phyloP scores from a whole-genome alignment of 805 yeast species.

The Diddensiella santjacobensis region DNA sequence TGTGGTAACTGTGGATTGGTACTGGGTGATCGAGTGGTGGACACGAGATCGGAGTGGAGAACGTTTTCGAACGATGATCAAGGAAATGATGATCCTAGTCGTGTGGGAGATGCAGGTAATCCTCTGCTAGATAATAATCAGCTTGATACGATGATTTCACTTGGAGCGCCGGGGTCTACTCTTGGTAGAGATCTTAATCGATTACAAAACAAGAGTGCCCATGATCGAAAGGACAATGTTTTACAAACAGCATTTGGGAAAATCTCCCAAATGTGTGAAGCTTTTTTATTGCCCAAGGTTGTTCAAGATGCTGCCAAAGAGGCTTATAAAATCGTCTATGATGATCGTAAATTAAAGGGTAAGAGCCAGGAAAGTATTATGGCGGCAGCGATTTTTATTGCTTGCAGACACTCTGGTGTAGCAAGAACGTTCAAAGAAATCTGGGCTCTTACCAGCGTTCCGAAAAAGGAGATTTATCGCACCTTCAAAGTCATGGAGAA shows the following conservation, averaged over 20 bases:
- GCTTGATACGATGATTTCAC: conserved; percentile 86
- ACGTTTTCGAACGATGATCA: conserved; percentile 97
- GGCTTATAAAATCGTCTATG: conserved; percentile 86
- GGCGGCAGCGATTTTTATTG: conserved; percentile 94
- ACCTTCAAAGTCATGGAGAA: conserved; percentile 82
- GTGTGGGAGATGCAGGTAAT: conserved; percentile 97
- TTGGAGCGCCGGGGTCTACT: conserved; percentile 78
- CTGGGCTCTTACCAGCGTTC: conserved; percentile 90
- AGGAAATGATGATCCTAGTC: conserved; percentile 96
- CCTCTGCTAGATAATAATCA: conserved; percentile 89
- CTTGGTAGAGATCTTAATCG: conserved; percentile 86
- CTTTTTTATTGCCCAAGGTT: conserved; percentile 87
- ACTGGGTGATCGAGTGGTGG: conserved; percentile 85
- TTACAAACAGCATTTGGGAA: conserved; percentile 84
- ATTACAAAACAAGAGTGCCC: conserved; percentile 81
- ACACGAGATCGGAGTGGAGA: conserved; percentile 97
- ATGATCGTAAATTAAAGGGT: conserved; percentile 80
- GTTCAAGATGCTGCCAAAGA: conserved; percentile 98
- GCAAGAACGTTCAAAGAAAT: conserved; percentile 95
- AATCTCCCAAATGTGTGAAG: conserved; percentile 95
- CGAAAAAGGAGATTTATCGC: conserved; percentile 90
- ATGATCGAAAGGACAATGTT: conserved; percentile 84
- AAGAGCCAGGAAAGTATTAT: conserved; percentile 89
- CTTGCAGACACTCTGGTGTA: conserved; percentile 90
- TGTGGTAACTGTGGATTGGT: conserved; percentile 97